Percentiles rank a stretch among this genome's conserved stretches.
Conservation (phyloP, 345 rosid genomes). For the Adansonia digitata region DNA sequence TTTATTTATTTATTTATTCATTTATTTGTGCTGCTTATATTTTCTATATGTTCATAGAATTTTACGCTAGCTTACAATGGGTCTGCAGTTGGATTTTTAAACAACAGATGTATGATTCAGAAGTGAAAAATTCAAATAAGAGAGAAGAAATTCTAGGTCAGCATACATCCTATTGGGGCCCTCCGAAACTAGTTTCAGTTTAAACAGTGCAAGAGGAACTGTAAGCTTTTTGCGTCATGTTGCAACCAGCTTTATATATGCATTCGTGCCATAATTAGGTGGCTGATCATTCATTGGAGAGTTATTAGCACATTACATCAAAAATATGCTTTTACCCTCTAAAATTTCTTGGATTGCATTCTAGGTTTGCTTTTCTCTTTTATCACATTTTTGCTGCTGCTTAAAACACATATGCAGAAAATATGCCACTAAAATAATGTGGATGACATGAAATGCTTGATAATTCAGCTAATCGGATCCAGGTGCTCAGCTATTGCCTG, state of each 20-base stretch:
- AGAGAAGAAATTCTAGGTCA: conserved; percentile 49
- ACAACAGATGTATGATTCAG: conserved; percentile 33
- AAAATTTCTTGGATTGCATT: no score
- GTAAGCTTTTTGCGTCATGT: conserved; percentile 67
- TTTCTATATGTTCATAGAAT: conserved; percentile 6
- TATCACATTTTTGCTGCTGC: not conserved
- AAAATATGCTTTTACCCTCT: not conserved
- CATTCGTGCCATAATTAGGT: conserved; percentile 82
- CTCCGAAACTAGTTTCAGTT: conserved; percentile 34
- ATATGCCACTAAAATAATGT: conserved; percentile 66
- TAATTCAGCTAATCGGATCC: conserved; percentile 55
- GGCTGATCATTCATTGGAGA: conserved; percentile 61
- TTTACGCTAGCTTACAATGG: conserved; percentile 28
- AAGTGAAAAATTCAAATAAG: conserved; percentile 20
- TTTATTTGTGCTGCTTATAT: not conserved
- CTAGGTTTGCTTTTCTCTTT: not conserved
- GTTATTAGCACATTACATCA: conserved; percentile 33
- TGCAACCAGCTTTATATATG: conserved; percentile 65
- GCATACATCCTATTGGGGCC: conserved; percentile 56
- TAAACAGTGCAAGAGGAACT: conserved; percentile 76
- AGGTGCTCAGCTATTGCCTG: conserved; percentile 56
- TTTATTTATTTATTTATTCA: not conserved
- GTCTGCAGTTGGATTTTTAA: conserved; percentile 73
- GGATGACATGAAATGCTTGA: conserved; percentile 81
- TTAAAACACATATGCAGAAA: conserved; percentile 36